A percentile compares a stretch with the other conserved stretches of the same genome.
phyloP scores from a whole-genome alignment of 371 early-diverging fungal genomes.

The Mucor ambiguus region DNA sequence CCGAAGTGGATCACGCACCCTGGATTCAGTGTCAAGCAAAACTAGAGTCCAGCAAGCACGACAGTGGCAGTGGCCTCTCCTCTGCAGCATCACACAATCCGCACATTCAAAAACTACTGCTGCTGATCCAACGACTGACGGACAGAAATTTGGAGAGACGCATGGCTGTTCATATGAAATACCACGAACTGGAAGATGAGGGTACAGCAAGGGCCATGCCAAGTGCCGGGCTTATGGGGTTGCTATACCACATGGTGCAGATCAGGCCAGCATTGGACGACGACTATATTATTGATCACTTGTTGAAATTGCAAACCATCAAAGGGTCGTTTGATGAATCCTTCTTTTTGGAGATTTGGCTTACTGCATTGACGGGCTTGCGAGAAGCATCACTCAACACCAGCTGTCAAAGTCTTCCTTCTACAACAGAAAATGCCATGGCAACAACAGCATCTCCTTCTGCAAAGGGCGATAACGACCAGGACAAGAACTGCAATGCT shows the following conservation, averaged over 20 bases:
- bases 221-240: conserved; percentile 53
- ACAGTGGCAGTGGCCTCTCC: neutral
- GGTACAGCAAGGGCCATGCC: conserved; percentile 58
- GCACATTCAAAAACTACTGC: conserved; percentile 36
- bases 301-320: conserved; percentile 47
- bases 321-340: conserved; percentile 56
- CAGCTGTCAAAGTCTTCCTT: conserved; percentile 27
- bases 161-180: conserved; percentile 54
- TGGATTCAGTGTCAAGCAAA: conserved; percentile 21
- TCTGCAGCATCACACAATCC: conserved; percentile 27
- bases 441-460: neutral
- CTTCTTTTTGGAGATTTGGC: conserved; percentile 51
- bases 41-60: neutral
- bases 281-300: conserved; percentile 41
- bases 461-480: neutral
- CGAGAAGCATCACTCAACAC: conserved; percentile 45
- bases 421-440: neutral
- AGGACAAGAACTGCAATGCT: conserved; percentile 23
- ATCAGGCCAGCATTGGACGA: conserved; percentile 46
- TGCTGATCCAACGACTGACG: conserved; percentile 40
- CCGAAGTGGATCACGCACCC: conserved; percentile 9
- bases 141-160: conserved; percentile 43
- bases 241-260: conserved; percentile 53
- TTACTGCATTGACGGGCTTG: conserved; percentile 47
- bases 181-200: conserved; percentile 57